Base-by-base conservation (phyloP, 805 yeast genomes). In the Teunomyces cretensis region DNA sequence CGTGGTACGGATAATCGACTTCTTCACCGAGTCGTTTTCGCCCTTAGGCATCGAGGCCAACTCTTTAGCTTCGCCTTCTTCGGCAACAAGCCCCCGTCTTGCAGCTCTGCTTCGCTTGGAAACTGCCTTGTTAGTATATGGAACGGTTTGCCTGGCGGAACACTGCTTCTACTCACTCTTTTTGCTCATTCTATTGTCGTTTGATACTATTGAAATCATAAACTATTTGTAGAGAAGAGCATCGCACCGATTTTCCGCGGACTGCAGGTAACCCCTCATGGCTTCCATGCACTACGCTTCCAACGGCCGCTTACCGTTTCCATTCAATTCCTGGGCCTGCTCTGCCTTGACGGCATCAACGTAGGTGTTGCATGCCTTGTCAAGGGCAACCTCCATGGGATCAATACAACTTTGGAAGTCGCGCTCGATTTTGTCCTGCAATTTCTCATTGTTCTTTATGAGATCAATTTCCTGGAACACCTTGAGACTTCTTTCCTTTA, bases 81-180 rank as follows among this genome's bases (percentile, higher is more conserved):
- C 74, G 3, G 58, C 66, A 11, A 68, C 62, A 47, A 74, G 78
- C 6, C 84, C 85, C 60, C 89, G 74, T 67, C 91, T 80, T 2
- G 94, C 91, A 2, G 90, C 89, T 68, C 94, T 76, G 36, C 90
- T 83, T 49, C 77, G 81, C 52, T 83, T 84, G 14, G 88, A 83
- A 22, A 82, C 76, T 69, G 19, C 11, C 6, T 7, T 11, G 61
- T 61, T 55, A 60, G 61, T 51, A 46, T 13, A 9, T 11, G 11
- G 13, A 14, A 9, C 11, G 16, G 49, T 39, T 45, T 41, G 33
- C 45, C 37, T 14, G 36, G 9, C 13, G 22, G 13, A 9, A 11
- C 15, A 14, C 13, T 31, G 16, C 16, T 27, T 12, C 11, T 42
- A 64, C 74, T 41, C 64, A 69, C 74, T 51, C 53, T 70, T 71